Conservation (phyloP, 495 filamentous ascomycete species). For the Pyrenula aspistea region DNA sequence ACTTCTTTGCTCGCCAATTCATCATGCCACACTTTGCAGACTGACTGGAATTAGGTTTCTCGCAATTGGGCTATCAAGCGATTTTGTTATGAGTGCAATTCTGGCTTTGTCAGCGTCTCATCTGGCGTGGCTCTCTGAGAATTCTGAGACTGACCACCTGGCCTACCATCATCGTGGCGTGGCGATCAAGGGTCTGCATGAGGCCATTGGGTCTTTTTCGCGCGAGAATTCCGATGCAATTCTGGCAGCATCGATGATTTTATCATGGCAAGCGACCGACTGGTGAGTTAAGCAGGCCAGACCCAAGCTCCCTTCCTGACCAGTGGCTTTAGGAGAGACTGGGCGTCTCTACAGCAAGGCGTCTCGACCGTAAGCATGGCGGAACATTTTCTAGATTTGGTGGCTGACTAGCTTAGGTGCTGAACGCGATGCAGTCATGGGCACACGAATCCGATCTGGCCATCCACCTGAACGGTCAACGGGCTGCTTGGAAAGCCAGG, state of each 20-base stretch:
- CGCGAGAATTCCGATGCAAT: slow-evolving; percentile 82
- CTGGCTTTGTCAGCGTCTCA: slow-evolving; percentile 86
- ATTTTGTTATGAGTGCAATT: slow-evolving; percentile 88
- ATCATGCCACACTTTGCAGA: not conserved
- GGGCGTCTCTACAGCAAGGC: slow-evolving; percentile 86
- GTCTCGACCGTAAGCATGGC: slow-evolving; percentile 59
- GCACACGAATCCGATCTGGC: slow-evolving; percentile 77
- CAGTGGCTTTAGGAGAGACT: slow-evolving; percentile 57
- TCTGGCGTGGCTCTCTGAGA: slow-evolving; percentile 74
- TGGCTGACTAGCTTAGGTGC: slow-evolving; percentile 41
- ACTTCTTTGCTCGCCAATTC: too few species aligned
- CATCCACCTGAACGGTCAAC: slow-evolving; percentile 63
- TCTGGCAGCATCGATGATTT: slow-evolving; percentile 78
- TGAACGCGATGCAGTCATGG: slow-evolving; percentile 89
- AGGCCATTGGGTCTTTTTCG: slow-evolving; percentile 76
- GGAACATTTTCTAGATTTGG: not conserved
- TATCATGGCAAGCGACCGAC: slow-evolving; percentile 95
- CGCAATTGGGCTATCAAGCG: slow-evolving; percentile 62
- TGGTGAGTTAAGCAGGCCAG: slow-evolving; percentile 54
- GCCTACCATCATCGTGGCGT: slow-evolving; percentile 75
- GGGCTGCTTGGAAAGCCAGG: slow-evolving; percentile 35
- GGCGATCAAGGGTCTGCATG: slow-evolving; percentile 78
- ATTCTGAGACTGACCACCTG: slow-evolving; percentile 69
- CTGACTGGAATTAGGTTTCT: slow-evolving; percentile 52
- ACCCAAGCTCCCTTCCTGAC: slow-evolving; percentile 16